These are phyloP conservation scores for Diaporthe australafricana DNA, from an alignment of 2,329 filamentous ascomycete species.

Conservation along the genomic window DNA sequence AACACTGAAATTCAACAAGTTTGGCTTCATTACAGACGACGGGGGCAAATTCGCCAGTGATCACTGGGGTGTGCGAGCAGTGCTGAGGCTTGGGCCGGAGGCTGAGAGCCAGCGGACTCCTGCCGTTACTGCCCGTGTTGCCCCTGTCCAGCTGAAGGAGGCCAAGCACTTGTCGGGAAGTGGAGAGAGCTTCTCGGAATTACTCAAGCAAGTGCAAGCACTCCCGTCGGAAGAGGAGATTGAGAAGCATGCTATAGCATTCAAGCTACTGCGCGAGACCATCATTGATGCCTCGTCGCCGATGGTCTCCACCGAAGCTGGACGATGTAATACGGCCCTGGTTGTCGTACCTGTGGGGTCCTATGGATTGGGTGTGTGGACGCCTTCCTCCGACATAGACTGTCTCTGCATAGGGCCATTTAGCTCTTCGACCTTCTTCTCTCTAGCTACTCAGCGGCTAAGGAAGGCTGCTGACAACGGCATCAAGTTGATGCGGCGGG, in stretches of 20 bases:
- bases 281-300: conserved; percentile 48
- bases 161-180: conserved; percentile 48
- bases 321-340: conserved; percentile 51
- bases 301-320: conserved; percentile 31
- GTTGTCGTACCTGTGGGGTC: conserved; percentile 74
- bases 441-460: conserved; percentile 66
- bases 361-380: conserved; percentile 73
- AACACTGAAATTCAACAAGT: conserved; percentile 65
- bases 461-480: conserved; percentile 56
- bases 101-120: conserved; percentile 32
- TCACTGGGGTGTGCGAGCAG: conserved; percentile 68
- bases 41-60: conserved; percentile 57
- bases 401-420: conserved; percentile 74
- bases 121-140: conserved; percentile 42
- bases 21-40: conserved; percentile 58
- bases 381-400: conserved; percentile 70
- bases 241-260: conserved; percentile 53
- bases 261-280: conserved; percentile 57
- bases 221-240: conserved; percentile 62
- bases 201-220: conserved; percentile 51
- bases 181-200: conserved; percentile 49
- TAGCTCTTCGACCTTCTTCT: conserved; percentile 70
- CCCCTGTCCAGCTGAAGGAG: conserved; percentile 48
- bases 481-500: conserved; percentile 65
- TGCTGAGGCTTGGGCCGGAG: conserved; percentile 46